A percentile compares a stretch with the other conserved stretches of the same genome.
These are phyloP conservation scores for Saitozyma sp. DNA, from an alignment of 768 basidiomycete genomes.

Conservation along the genomic window DNA sequence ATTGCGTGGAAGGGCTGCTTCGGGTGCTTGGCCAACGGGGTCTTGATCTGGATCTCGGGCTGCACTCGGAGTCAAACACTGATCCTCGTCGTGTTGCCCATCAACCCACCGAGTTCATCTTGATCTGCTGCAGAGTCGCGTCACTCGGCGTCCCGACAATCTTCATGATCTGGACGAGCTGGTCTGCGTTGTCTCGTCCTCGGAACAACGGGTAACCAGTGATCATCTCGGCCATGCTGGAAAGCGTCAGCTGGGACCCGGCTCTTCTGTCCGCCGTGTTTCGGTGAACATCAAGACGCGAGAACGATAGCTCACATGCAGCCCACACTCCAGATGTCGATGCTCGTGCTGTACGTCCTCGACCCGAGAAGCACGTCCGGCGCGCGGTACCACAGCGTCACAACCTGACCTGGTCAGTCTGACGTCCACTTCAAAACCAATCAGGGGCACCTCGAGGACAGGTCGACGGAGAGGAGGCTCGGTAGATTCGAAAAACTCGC, in stretches of 20 bases:
- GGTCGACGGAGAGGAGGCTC: not conserved
- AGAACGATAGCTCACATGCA: conserved; percentile 63
- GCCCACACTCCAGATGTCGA: conserved; percentile 98
- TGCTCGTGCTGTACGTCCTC: conserved; percentile 94
- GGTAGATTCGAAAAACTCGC: conserved; percentile 17
- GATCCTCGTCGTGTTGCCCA: not conserved
- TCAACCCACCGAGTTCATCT: conserved; percentile 75
- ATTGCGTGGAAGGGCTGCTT: conserved; percentile 50
- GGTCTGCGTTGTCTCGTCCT: conserved; percentile 95
- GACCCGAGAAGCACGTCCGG: conserved; percentile 97
- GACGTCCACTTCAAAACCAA: not conserved
- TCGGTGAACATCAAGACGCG: not conserved
- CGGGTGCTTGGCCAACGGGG: conserved; percentile 43
- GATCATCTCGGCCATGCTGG: conserved; percentile 94
- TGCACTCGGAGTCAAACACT: conserved; percentile 10
- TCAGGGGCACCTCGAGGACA: not conserved
- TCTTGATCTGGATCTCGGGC: conserved; percentile 47
- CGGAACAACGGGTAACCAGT: conserved; percentile 94
- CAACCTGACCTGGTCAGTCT: conserved; percentile 59
- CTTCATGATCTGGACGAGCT: conserved; percentile 95
- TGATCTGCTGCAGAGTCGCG: conserved; percentile 80
- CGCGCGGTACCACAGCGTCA: conserved; percentile 97
- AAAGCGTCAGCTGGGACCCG: conserved; percentile 2
- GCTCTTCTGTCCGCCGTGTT: not conserved
- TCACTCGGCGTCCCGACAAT: conserved; percentile 95